phyloP scores from a whole-genome alignment of 768 basidiomycete species.

The Boletus reticuloceps region DNA sequence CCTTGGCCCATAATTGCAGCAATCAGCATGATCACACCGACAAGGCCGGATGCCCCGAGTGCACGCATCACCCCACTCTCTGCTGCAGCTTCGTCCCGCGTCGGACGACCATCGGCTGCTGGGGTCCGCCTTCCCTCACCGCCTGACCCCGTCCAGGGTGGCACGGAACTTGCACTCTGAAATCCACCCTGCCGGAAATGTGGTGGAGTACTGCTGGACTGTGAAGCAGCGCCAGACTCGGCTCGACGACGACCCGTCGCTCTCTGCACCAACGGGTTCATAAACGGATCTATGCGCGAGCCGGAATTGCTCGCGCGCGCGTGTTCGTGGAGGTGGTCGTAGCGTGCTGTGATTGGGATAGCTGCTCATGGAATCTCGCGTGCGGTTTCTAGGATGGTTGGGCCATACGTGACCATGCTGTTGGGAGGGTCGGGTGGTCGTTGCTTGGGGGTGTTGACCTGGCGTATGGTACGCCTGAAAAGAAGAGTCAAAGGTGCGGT shows the following conservation, averaged over 20 bases:
- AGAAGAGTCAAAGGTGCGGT: constrained; percentile 20
- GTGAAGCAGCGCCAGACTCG: neutral
- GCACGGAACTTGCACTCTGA: neutral
- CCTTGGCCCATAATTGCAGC: constrained; percentile 11
- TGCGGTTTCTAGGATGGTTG: constrained; percentile 20
- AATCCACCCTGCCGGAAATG: neutral
- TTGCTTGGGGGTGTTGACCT: constrained; percentile 30
- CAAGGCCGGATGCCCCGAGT: constrained; percentile 27
- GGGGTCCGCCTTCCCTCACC: constrained; percentile 1
- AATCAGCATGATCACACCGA: constrained; percentile 27
- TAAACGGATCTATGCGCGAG: constrained; percentile 21
- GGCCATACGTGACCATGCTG: constrained; percentile 28
- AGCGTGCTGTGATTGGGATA: constrained; percentile 6
- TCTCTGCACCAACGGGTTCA: constrained; percentile 24
- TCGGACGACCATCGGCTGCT: constrained; percentile 6
- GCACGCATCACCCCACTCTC: constrained; percentile 26
- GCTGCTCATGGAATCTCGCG: constrained; percentile 11
- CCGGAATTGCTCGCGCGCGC: constrained; percentile 2
- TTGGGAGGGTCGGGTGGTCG: constrained; percentile 24
- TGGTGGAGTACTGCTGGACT: neutral
- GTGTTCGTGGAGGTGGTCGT: constrained; percentile 12
- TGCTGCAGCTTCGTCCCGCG: constrained; percentile 22
- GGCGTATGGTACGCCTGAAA: constrained; percentile 1
- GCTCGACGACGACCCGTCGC: constrained; percentile 24
- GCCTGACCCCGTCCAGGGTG: constrained; percentile 7